Evolutionary conservation across 2,329 filamentous ascomycete species (phyloP).

Genomic region (Aspergillus aculeatus): DNA sequence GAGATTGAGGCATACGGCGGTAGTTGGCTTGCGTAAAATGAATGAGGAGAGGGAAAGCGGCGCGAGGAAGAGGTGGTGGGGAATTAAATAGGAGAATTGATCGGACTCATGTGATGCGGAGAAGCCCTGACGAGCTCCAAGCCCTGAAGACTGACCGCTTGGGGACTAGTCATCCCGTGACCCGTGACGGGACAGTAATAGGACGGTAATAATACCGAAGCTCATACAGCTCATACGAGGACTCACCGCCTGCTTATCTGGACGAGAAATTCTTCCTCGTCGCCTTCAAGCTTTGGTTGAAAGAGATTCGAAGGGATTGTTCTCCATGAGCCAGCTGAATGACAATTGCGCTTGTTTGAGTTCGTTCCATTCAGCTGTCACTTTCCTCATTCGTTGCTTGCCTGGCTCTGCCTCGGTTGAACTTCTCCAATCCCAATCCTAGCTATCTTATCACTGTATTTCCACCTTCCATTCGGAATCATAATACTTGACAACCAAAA

Average conservation of each 20-base stretch:
- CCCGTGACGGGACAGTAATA: neutral
- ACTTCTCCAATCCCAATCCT: neutral
- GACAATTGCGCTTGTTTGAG: neutral
- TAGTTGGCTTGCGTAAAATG: conserved; percentile 31
- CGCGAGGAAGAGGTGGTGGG: conserved; percentile 19
- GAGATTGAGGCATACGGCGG: conserved; percentile 27
- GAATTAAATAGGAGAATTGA: neutral
- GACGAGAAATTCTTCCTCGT: neutral
- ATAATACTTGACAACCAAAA: neutral
- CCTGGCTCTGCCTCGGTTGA: neutral
- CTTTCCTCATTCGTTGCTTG: neutral
- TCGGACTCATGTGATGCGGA: conserved; percentile 10
- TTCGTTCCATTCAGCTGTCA: neutral
- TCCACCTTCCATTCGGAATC: neutral
- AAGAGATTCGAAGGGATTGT: neutral
- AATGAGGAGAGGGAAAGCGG: conserved; percentile 16
- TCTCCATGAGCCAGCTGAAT: neutral
- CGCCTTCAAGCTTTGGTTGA: neutral
- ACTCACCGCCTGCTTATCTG: neutral
- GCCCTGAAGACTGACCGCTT: neutral
- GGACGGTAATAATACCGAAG: neutral
- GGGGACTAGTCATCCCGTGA: neutral
- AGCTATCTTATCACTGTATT: neutral
- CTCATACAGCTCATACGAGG: neutral
- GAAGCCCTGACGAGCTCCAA: neutral